These are phyloP conservation scores for Chaetomiaceae sp. DNA, from an alignment of 2,329 filamentous ascomycete genomes.

Conservation along the genomic window DNA sequence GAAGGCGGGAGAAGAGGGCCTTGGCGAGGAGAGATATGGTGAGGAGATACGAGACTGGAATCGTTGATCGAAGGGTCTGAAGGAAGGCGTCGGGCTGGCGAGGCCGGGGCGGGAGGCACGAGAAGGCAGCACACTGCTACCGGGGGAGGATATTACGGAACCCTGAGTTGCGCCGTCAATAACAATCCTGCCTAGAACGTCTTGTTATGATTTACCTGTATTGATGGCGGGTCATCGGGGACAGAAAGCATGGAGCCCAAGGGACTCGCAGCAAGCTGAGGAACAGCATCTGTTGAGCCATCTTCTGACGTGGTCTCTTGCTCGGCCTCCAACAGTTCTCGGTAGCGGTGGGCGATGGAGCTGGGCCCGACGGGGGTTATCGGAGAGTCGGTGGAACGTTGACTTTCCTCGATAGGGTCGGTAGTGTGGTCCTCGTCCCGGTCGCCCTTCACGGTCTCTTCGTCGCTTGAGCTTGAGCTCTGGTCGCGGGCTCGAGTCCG, in stretches of 20 bases:
- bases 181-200: neutral
- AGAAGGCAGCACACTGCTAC: constrained; percentile 68
- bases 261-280: constrained; percentile 60
- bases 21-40: constrained; percentile 55
- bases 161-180: constrained; percentile 39
- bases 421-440: constrained; percentile 35
- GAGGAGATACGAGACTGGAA: constrained; percentile 83
- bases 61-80: constrained; percentile 88
- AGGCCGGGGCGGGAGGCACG: constrained; percentile 62
- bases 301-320: constrained; percentile 47
- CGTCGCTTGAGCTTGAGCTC: constrained; percentile 41
- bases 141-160: constrained; percentile 60
- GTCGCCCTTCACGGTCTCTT: constrained; percentile 40
- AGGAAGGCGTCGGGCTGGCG: constrained; percentile 70
- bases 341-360: constrained; percentile 41
- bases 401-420: constrained; percentile 34
- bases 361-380: constrained; percentile 33
- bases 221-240: constrained; percentile 78
- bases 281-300: constrained; percentile 50
- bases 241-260: constrained; percentile 65
- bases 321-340: constrained; percentile 41
- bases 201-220: constrained; percentile 57
- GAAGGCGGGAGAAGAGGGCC: constrained; percentile 74
- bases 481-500: constrained; percentile 38
- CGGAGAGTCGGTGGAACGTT: constrained; percentile 26